Conservation (phyloP, 345 rosid genomes). For the Laguncularia racemosa region DNA sequence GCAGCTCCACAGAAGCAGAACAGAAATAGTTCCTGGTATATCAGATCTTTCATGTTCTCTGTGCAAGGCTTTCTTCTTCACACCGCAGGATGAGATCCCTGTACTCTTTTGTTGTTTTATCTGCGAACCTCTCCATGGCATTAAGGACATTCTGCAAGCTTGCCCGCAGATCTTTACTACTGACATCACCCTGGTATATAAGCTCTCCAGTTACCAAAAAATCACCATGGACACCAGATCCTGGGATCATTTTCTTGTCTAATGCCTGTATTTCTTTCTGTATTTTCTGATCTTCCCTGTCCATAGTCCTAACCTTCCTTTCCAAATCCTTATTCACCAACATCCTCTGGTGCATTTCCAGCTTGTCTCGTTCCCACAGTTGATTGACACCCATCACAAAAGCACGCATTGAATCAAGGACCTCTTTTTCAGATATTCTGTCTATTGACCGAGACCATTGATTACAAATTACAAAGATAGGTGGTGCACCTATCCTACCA, state of each 20-base stretch:
- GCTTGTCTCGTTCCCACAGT: slow-evolving; percentile 75
- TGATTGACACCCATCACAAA: slow-evolving; percentile 61
- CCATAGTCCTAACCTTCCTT: slow-evolving; percentile 51
- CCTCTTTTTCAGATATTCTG: slow-evolving; percentile 81
- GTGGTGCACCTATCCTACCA: slow-evolving; percentile 90
- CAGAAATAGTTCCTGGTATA: no score
- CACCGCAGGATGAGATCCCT: slow-evolving; percentile 72
- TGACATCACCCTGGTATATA: slow-evolving; percentile 72
- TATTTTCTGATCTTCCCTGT: slow-evolving; percentile 73
- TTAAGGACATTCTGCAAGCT: slow-evolving; percentile 63
- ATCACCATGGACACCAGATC: slow-evolving; percentile 28
- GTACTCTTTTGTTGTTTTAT: slow-evolving; percentile 52
- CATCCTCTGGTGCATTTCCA: slow-evolving; percentile 44
- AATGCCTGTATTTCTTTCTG: slow-evolving; percentile 87
- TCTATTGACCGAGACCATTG: slow-evolving; percentile 89
- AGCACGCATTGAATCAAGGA: slow-evolving; percentile 57
- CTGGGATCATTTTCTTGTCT: slow-evolving; percentile 64
- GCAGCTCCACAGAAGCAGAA: no score
- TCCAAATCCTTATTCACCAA: slow-evolving; percentile 53
- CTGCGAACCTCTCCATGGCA: slow-evolving; percentile 83
- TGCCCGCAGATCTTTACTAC: slow-evolving; percentile 55
- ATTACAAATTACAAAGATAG: slow-evolving; percentile 84
- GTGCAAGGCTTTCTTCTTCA: slow-evolving; percentile 53
- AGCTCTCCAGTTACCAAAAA: slow-evolving; percentile 31
- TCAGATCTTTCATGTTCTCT: slow-evolving; percentile 21